Evolutionary conservation across 1,284 basidiomycete genomes (phyloP).

Genomic region (Cutaneotrichosporon dermatis): DNA sequence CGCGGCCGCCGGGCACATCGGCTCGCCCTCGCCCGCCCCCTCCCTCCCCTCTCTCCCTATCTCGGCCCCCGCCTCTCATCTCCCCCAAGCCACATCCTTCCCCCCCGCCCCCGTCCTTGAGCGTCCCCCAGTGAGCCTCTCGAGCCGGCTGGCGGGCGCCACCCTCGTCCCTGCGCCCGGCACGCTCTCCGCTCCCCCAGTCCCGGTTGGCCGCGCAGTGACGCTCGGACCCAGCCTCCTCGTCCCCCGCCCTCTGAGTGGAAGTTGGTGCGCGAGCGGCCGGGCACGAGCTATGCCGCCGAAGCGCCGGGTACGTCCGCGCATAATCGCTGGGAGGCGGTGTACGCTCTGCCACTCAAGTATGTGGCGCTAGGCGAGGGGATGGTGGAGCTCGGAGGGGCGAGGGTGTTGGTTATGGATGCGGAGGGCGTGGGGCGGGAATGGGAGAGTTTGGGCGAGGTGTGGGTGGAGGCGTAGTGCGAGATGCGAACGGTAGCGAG

Average conservation of each 20-base stretch:
- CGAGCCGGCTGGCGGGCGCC: slow-evolving; percentile 4
- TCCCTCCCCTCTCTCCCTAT: slow-evolving; percentile 2
- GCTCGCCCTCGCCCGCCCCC: slow-evolving; percentile 11
- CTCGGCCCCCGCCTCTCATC: not conserved
- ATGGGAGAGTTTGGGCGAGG: slow-evolving; percentile 26
- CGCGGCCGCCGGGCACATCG: slow-evolving; percentile 25
- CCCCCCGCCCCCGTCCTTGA: slow-evolving; percentile 20
- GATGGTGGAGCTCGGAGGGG: slow-evolving; percentile 36
- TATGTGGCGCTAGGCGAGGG: slow-evolving; percentile 35
- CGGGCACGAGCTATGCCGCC: slow-evolving; percentile 29
- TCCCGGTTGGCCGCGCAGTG: slow-evolving; percentile 12
- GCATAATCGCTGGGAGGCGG: slow-evolving; percentile 29
- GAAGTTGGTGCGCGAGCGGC: slow-evolving; percentile 21
- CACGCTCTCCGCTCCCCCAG: not conserved
- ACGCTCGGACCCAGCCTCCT: slow-evolving; percentile 28
- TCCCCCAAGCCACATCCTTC: slow-evolving; percentile 6
- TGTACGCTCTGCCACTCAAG: slow-evolving; percentile 21
- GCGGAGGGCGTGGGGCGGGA: slow-evolving; percentile 22
- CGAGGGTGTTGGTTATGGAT: slow-evolving; percentile 30
- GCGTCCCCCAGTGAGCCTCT: not conserved
- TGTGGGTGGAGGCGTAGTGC: slow-evolving; percentile 11
- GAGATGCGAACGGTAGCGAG: too few relatives aligned
- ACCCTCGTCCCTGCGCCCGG: slow-evolving; percentile 1
- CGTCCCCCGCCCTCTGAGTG: slow-evolving; percentile 10
- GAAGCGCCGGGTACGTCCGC: slow-evolving; percentile 16